Evolutionary conservation across 1,284 basidiomycete species (phyloP).

Genomic region (Boletellus dicymbophilus): DNA sequence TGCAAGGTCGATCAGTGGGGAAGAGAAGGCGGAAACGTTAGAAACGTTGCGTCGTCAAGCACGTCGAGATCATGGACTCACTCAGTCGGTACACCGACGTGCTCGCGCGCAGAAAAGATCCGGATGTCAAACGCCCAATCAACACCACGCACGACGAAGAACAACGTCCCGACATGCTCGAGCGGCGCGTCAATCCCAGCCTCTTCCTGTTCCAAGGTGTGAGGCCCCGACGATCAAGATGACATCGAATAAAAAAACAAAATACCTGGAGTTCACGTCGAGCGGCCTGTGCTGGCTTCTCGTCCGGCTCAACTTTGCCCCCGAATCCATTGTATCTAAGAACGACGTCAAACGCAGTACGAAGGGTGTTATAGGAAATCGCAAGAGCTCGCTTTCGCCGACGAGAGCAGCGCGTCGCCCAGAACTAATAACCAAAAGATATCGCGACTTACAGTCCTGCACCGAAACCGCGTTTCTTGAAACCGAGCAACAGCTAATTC

Average conservation of each 20-base stretch:
- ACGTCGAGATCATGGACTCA: conserved; percentile 32
- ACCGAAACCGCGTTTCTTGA: conserved; percentile 52
- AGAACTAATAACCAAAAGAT: too few species aligned
- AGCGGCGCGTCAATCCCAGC: conserved; percentile 67
- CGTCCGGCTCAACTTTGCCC: conserved; percentile 47
- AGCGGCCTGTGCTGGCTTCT: conserved; percentile 42
- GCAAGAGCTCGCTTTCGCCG: background rate
- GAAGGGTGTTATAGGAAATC: too few species aligned
- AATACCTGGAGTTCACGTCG: conserved; percentile 42
- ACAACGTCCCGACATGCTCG: conserved; percentile 56
- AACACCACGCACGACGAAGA: conserved; percentile 54
- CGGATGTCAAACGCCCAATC: conserved; percentile 68
- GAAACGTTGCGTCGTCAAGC: background rate
- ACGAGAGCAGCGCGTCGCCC: too few species aligned
- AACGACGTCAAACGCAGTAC: background rate
- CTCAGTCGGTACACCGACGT: conserved; percentile 60
- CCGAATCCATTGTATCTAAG: conserved; percentile 54
- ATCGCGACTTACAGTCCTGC: conserved; percentile 37
- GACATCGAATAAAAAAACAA: too few species aligned
- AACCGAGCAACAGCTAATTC: conserved; percentile 44
- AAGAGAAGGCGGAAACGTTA: background rate
- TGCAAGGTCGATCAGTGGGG: too few species aligned
- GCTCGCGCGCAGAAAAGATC: conserved; percentile 59
- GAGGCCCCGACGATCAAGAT: background rate
- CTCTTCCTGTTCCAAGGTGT: conserved; percentile 62